phyloP scores from a whole-genome alignment of 371 early-diverging fungal species.

The Capillidium heterosporum region DNA sequence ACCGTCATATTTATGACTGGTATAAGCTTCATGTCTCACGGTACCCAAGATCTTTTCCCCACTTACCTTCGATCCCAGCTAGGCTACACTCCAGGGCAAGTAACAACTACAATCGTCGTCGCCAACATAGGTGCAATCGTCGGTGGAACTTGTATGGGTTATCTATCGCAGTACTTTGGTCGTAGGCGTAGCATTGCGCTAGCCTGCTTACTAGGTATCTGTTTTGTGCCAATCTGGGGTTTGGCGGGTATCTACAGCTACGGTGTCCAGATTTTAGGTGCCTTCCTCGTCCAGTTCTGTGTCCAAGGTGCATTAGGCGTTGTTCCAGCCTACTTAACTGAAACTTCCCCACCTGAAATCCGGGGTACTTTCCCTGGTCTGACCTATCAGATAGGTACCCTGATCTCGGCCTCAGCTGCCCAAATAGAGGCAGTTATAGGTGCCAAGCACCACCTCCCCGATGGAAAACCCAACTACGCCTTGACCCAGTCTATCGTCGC shows the following conservation, averaged over 20 bases:
- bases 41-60: constrained; percentile 53
- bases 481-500: constrained; percentile 40
- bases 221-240: constrained; percentile 46
- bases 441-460: constrained; percentile 20
- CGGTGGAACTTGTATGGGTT: constrained; percentile 41
- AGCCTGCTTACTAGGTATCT: constrained; percentile 26
- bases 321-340: constrained; percentile 49
- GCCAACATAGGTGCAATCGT: constrained; percentile 42
- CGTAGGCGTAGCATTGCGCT: constrained; percentile 29
- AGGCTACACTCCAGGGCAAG: constrained; percentile 24
- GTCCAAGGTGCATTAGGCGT: constrained; percentile 50
- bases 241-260: constrained; percentile 21
- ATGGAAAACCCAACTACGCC: constrained; percentile 37
- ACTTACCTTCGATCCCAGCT: constrained; percentile 36
- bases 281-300: constrained; percentile 40
- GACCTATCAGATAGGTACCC: constrained; percentile 46
- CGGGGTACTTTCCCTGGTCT: constrained; percentile 48
- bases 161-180: constrained; percentile 41
- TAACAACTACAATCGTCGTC: constrained; percentile 35
- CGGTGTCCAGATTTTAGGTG: constrained; percentile 23
- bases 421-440: constrained; percentile 47
- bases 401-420: constrained; percentile 39
- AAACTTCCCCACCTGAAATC: constrained; percentile 39
- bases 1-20: not conserved
- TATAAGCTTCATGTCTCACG: constrained; percentile 45